phyloP scores from a whole-genome alignment of 257 asterid species.

The Fraxinus excelsior region DNA sequence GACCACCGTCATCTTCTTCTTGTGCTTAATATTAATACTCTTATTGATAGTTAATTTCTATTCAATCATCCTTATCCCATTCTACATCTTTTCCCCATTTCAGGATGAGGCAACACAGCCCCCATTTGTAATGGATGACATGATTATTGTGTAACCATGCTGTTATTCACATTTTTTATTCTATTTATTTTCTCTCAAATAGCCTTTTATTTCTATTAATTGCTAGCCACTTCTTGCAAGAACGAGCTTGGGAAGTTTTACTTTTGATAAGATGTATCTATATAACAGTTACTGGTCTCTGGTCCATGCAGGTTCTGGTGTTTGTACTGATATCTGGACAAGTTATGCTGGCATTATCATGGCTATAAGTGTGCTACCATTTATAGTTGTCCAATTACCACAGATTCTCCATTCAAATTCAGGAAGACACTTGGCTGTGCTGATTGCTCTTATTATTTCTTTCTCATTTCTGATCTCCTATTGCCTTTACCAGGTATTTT shows the following conservation, averaged over 20 bases:
- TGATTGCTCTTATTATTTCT: constrained; percentile 70
- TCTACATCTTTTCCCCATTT: background rate
- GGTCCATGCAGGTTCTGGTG: constrained; percentile 78
- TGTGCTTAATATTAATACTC: background rate
- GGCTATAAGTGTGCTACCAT: constrained; percentile 85
- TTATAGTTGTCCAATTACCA: constrained; percentile 74
- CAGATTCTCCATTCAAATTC: constrained; percentile 58
- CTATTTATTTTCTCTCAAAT: background rate
- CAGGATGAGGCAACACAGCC: background rate
- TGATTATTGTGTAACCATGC: background rate
- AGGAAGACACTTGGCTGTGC: constrained; percentile 66
- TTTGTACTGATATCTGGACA: constrained; percentile 82
- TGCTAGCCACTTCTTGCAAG: background rate
- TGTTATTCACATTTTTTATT: background rate
- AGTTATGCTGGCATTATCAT: constrained; percentile 80
- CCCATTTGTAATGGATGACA: background rate
- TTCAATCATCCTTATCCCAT: background rate
- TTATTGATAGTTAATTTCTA: background rate
- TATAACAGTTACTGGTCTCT: constrained; percentile 25
- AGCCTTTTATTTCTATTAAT: background rate
- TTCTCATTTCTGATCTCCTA: constrained; percentile 57
- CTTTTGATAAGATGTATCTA: background rate
- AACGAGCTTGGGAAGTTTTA: constrained; percentile 8
- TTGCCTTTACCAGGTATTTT: constrained; percentile 85
- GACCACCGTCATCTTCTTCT: background rate